These are phyloP conservation scores for Fraxinus anomala DNA, from an alignment of 257 asterid genomes.

Conservation along the genomic window DNA sequence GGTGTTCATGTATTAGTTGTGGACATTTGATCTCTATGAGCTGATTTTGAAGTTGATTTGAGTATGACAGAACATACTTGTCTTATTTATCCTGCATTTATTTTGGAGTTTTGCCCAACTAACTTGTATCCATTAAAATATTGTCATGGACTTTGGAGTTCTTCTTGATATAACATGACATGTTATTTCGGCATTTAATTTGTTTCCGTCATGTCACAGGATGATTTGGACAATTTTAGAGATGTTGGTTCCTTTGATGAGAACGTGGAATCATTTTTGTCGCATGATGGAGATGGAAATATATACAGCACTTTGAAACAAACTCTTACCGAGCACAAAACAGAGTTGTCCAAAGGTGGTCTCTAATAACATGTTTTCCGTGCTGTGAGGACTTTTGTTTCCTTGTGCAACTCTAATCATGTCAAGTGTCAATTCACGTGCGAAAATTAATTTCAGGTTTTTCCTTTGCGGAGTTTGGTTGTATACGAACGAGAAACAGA, in stretches of 20 bases:
- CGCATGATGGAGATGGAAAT: constrained; percentile 91
- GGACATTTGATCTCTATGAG: neutral
- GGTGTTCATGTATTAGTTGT: constrained; percentile 11
- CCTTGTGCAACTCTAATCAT: constrained; percentile 11
- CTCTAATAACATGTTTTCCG: constrained; percentile 15
- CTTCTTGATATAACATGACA: neutral
- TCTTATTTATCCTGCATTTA: neutral
- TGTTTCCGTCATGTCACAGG: neutral
- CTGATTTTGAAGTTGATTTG: neutral
- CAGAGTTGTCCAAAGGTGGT: constrained; percentile 78
- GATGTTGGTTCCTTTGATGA: constrained; percentile 89
- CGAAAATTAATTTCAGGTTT: constrained; percentile 37
- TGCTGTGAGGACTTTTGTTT: constrained; percentile 12
- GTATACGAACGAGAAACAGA: constrained; percentile 81
- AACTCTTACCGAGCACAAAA: constrained; percentile 58
- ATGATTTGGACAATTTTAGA: constrained; percentile 72
- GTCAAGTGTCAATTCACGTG: neutral
- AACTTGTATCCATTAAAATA: neutral
- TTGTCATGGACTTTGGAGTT: neutral
- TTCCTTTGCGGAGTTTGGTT: constrained; percentile 86
- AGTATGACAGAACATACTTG: neutral
- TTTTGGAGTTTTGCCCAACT: neutral
- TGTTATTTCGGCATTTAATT: neutral
- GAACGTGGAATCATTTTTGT: constrained; percentile 87
- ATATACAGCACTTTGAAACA: constrained; percentile 72